Base-by-base conservation (phyloP, 108 stramenopile species). In the Skeletonema tropicum region DNA sequence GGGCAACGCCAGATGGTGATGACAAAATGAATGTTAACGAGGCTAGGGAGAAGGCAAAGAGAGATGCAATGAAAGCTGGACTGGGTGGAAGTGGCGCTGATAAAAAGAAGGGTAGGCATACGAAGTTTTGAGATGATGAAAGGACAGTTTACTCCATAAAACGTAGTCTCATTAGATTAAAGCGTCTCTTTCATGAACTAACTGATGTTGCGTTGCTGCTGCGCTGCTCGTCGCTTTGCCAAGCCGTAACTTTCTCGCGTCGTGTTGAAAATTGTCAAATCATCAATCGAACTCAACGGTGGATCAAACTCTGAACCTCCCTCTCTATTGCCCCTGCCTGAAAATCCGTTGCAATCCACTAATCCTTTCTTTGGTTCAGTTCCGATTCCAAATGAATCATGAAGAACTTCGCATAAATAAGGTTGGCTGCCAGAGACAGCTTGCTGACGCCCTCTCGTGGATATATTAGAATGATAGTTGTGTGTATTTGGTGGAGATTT, bases 1-100 rank as follows among this genome's bases (percentile, higher is more conserved):
- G 95, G 97, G 98, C 97, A 14, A 83, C 60, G 7, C 52, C 67
- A 30, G 92, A 92, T 58, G 88, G 84, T 26, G 84, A 91, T 12
- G 90, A 88, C 9, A 83, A 58, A n/a, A 77, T 82, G 42, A 70
- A 86, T 73, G 65, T 90, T 36, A 81, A 59, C 36, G 42, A 36
- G 25, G 73, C 90, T 35, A 85, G 92, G 55, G 84, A 89, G 19
- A 95, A 95, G 82, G 89, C 92, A 15, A 89, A 87, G 70, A 78
- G 91, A 21, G 90, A 93, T 82, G 79, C 81, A 3, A 70, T 62
- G 23, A 48, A 68, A 23, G 81, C 85, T 33, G 84, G 73, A 10
- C 23, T 79, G 41, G 79, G 75, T 9, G 71, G 60, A 9, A 57
- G 55, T 31, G 26, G 26, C 26, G 25, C 23, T 1, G 39, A 6